Conservation (phyloP, 2,329 filamentous ascomycete species). For the Rachicladosporium sp. region DNA sequence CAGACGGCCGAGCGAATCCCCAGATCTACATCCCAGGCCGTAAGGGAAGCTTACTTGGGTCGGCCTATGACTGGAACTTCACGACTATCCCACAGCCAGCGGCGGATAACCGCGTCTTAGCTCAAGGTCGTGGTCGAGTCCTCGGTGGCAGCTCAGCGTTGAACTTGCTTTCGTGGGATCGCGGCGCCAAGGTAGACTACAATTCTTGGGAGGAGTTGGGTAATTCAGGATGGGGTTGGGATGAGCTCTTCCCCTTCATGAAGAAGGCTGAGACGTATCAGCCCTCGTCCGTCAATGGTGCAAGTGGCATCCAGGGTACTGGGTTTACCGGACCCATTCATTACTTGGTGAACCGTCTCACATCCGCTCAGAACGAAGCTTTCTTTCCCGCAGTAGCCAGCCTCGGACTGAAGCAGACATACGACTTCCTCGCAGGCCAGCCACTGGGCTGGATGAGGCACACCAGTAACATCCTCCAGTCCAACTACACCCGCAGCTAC, state of each 20-base stretch:
- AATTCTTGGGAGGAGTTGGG: constrained; percentile 25
- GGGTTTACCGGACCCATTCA: constrained; percentile 22
- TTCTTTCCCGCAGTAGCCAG: constrained; percentile 37
- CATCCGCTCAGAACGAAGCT: constrained; percentile 30
- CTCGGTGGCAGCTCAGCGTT: constrained; percentile 38
- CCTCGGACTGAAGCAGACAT: constrained; percentile 30
- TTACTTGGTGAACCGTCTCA: constrained; percentile 30
- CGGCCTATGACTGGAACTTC: constrained; percentile 31
- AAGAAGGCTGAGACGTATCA: constrained; percentile 22
- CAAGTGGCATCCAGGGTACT: constrained; percentile 12
- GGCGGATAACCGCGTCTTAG: constrained; percentile 30
- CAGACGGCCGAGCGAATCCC: constrained; percentile 7
- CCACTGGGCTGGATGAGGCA: constrained; percentile 40
- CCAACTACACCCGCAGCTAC: constrained; percentile 39
- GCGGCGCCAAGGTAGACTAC: constrained; percentile 19
- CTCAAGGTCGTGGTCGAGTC: constrained; percentile 36
- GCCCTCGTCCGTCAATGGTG: constrained; percentile 3
- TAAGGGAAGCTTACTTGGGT: constrained; percentile 12
- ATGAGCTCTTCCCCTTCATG: constrained; percentile 22
- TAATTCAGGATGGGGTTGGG: constrained; percentile 28
- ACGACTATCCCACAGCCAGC: constrained; percentile 30
- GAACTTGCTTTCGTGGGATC: constrained; percentile 29
- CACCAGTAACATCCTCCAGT: constrained; percentile 37
- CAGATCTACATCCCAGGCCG: constrained; percentile 14
- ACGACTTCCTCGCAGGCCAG: constrained; percentile 38